A percentile compares a stretch with the other conserved stretches of the same genome.
Evolutionary conservation across 345 rosid species (phyloP).

Genomic region (Melastoma malabathricum): DNA sequence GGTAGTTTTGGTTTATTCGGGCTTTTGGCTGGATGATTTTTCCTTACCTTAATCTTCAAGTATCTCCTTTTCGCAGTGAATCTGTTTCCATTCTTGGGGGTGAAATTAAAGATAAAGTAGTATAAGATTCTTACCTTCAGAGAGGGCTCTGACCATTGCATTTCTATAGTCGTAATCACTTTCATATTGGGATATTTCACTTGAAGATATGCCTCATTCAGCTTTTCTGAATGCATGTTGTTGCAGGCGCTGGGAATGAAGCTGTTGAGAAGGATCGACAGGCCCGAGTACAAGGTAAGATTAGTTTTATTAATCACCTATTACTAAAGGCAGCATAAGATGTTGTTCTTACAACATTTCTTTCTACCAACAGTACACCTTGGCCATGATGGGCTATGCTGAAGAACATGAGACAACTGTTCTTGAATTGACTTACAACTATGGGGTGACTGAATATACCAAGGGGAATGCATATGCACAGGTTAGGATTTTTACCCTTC

Average conservation of each 20-base stretch:
- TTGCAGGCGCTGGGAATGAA: constrained; percentile 84
- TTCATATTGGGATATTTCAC: too few species aligned
- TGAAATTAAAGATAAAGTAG: too few species aligned
- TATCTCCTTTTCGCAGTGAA: neutral
- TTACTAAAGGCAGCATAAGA: neutral
- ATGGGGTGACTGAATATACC: constrained; percentile 80
- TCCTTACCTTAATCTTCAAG: neutral
- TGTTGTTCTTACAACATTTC: constrained; percentile 1
- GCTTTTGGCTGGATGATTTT: neutral
- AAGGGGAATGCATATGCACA: constrained; percentile 93
- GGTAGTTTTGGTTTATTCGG: constrained; percentile 20
- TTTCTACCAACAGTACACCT: constrained; percentile 36
- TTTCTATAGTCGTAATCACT: too few species aligned
- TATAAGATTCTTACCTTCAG: too few species aligned
- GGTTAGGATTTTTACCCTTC: constrained; percentile 18
- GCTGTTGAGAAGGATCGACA: constrained; percentile 52
- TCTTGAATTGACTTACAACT: constrained; percentile 71
- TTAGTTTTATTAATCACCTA: neutral
- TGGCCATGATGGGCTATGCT: constrained; percentile 86
- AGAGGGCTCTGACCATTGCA: too few species aligned
- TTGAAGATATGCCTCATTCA: too few species aligned
- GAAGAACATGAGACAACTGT: constrained; percentile 73
- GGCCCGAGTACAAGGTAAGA: constrained; percentile 68
- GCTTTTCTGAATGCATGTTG: neutral
- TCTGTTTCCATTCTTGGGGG: neutral